A percentile compares a stretch with the other conserved stretches of the same genome.
phyloP scores from a whole-genome alignment of 2,329 filamentous ascomycete genomes.

The Botrytis byssoidea region DNA sequence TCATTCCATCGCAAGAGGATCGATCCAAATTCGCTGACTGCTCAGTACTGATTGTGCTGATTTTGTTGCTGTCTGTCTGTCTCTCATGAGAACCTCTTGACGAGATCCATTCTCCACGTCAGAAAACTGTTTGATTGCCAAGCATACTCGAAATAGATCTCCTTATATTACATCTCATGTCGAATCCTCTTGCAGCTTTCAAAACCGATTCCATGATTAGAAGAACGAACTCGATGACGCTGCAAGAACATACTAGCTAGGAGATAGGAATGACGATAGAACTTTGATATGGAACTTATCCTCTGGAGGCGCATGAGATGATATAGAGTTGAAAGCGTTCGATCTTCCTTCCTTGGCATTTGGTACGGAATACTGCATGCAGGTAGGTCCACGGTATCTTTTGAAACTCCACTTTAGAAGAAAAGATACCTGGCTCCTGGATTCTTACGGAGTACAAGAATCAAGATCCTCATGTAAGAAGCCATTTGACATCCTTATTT shows the following conservation, averaged over 20 bases:
- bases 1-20: not conserved
- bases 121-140: not conserved
- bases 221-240: not conserved
- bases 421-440: not conserved
- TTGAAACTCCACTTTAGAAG: not conserved
- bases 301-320: not conserved
- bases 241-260: not conserved
- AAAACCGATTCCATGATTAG: not conserved
- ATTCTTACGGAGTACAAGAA: not conserved
- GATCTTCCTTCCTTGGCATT: conserved; percentile 3
- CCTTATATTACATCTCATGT: not conserved
- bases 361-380: not conserved
- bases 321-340: not conserved
- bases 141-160: not conserved
- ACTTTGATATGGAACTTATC: not conserved
- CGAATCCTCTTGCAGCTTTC: not conserved
- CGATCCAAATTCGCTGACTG: not conserved
- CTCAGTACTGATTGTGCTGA: not conserved
- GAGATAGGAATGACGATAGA: not conserved
- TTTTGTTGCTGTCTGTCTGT: not conserved
- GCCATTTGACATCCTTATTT: not conserved
- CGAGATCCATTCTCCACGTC: not conserved
- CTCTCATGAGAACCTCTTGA: not conserved
- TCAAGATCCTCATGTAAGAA: not conserved
- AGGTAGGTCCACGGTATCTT: not conserved